Evolutionary conservation across 257 asterid genomes (phyloP).

Genomic region (Misopates orontium): DNA sequence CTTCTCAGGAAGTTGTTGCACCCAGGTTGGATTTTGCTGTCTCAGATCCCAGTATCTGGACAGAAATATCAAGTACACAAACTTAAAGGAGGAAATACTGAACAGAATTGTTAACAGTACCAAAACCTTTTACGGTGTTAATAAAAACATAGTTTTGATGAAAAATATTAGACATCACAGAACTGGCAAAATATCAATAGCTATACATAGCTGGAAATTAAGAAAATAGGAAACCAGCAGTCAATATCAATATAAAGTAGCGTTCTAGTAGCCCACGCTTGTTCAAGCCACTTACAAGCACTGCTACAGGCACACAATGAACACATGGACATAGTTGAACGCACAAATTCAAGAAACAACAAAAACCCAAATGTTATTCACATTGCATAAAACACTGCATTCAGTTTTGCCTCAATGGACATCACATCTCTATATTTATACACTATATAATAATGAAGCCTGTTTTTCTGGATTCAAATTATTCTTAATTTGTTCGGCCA

Average conservation of each 20-base stretch:
- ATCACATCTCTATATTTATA: not conserved
- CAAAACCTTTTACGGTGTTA: not conserved
- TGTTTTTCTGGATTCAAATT: constrained; percentile 11
- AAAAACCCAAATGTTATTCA: not conserved
- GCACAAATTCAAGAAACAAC: constrained; percentile 8
- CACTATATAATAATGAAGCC: constrained; percentile 1
- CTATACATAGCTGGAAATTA: no score
- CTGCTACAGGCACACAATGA: not conserved
- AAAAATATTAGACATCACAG: constrained; percentile 1
- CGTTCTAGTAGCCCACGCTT: not conserved
- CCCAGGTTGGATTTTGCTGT: constrained; percentile 84
- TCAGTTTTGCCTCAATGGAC: not conserved
- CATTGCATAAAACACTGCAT: not conserved
- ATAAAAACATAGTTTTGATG: not conserved
- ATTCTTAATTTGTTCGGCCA: not conserved
- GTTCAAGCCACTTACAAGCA: constrained; percentile 1
- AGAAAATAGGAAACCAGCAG: not conserved
- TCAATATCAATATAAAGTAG: not conserved
- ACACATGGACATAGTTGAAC: not conserved
- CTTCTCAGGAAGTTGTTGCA: constrained; percentile 93
- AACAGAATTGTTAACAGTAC: not conserved
- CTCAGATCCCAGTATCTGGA: constrained; percentile 97
- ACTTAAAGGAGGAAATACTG: constrained; percentile 9
- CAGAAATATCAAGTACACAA: constrained; percentile 22
- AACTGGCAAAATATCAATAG: not conserved